These are phyloP conservation scores for Trichoderma sp. DNA, from an alignment of 2,329 filamentous ascomycete species.

Conservation along the genomic window DNA sequence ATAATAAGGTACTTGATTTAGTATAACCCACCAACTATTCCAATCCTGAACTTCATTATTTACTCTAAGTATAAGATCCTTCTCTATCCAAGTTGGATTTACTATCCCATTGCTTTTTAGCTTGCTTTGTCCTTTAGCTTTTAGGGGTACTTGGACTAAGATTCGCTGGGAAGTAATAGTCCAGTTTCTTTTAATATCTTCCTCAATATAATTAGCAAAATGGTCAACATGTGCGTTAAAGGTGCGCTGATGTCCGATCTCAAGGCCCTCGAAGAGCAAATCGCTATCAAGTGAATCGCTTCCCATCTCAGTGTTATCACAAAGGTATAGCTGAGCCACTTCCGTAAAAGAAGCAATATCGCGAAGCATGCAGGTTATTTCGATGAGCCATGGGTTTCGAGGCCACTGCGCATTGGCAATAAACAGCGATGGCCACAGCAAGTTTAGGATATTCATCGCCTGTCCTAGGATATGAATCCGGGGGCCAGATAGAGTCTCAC, in stretches of 20 bases:
- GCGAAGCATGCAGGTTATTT: conserved; percentile 31
- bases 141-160: conserved; percentile 46
- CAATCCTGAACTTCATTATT: conserved; percentile 40
- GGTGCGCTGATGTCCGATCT: not conserved
- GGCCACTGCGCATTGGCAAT: conserved; percentile 30
- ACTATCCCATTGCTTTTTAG: conserved; percentile 42
- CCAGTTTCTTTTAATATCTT: conserved; percentile 54
- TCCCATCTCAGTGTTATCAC: conserved; percentile 31
- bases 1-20: not conserved
- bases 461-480: conserved; percentile 39
- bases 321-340: conserved; percentile 32
- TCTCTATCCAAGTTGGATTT: conserved; percentile 40
- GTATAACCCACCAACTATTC: conserved; percentile 40
- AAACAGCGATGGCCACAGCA: conserved; percentile 40
- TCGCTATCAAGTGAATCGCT: conserved; percentile 30
- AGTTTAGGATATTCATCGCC: conserved; percentile 37
- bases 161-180: conserved; percentile 40
- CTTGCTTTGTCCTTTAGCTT: conserved; percentile 35
- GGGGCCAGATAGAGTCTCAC: conserved; percentile 32
- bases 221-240: conserved; percentile 41
- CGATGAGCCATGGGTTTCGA: conserved; percentile 29
- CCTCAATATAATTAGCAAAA: conserved; percentile 50
- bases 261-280: conserved; percentile 34
- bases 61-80: conserved; percentile 40
- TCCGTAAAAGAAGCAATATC: conserved; percentile 31